Evolutionary conservation across 2,329 filamentous ascomycete genomes (phyloP).

Genomic region (Pseudogymnoascus sp.): DNA sequence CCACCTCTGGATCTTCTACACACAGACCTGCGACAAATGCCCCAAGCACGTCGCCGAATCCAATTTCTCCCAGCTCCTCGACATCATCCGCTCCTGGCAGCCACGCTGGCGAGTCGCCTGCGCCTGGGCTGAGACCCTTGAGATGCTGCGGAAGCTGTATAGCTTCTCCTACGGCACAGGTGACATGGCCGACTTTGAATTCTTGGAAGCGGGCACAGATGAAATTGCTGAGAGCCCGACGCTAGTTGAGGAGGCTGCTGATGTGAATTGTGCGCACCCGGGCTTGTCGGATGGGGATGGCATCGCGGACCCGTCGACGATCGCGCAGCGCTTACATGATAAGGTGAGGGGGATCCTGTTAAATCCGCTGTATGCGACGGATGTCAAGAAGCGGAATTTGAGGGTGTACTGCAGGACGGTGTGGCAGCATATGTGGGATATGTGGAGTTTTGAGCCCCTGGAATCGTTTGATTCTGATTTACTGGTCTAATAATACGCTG

Average conservation of each 20-base stretch:
- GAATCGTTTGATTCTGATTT: not conserved
- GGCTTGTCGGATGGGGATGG: not conserved
- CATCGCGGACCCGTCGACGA: not conserved
- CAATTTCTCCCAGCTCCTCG: not conserved
- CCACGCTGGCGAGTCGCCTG: not conserved
- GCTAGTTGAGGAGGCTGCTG: not conserved
- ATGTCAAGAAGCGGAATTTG: conserved; percentile 10
- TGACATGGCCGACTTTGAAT: conserved; percentile 5
- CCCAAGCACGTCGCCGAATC: conserved; percentile 3
- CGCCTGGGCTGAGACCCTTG: not conserved
- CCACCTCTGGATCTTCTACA: conserved; percentile 7
- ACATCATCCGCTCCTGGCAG: conserved; percentile 10
- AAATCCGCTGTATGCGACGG: conserved; percentile 2
- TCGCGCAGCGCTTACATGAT: conserved; percentile 6
- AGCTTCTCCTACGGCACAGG: conserved; percentile 11
- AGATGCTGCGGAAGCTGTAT: conserved; percentile 12
- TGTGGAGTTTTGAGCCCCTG: conserved; percentile 5
- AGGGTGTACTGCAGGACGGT: conserved; percentile 9
- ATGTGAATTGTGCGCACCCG: not conserved
- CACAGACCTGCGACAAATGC: conserved; percentile 7
- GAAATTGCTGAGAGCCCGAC: not conserved
- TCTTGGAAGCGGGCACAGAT: conserved; percentile 10
- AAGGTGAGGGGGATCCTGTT: conserved; percentile 5
- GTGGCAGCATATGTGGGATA: conserved; percentile 12
- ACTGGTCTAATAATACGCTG: not conserved